Percentiles rank a stretch among this genome's conserved stretches.
These are phyloP conservation scores for Leucogyrophana mollusca DNA, from an alignment of 768 basidiomycete species.

Conservation along the genomic window DNA sequence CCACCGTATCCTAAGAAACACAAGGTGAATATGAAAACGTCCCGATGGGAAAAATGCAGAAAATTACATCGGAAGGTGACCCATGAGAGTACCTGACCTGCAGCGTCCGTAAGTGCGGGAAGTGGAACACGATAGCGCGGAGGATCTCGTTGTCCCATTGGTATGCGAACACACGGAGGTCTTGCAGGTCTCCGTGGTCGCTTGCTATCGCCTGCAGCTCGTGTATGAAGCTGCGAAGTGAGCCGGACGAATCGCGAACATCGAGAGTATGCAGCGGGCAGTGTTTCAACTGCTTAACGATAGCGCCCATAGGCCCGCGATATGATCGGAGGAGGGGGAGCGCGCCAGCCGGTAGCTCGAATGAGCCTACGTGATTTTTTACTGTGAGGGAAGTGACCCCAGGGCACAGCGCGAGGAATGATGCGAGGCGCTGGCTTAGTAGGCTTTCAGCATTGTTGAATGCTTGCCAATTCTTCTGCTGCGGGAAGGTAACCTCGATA, in stretches of 20 bases:
- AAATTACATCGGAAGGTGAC: conserved; percentile 38
- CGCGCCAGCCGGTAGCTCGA: conserved; percentile 15
- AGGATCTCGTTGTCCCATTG: conserved; percentile 49
- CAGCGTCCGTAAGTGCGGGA: conserved; percentile 34
- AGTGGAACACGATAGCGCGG: conserved; percentile 38
- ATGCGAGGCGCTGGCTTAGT: conserved; percentile 19
- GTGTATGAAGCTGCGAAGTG: conserved; percentile 21
- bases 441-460: conserved; percentile 24
- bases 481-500: conserved; percentile 28
- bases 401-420: conserved; percentile 24
- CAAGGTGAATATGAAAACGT: not conserved
- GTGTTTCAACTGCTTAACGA: no score
- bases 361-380: conserved; percentile 26
- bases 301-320: conserved; percentile 26
- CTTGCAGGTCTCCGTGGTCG: conserved; percentile 22
- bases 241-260: conserved; percentile 21
- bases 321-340: conserved; percentile 18
- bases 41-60: not conserved
- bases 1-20: conserved; percentile 30
- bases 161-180: conserved; percentile 32
- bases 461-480: conserved; percentile 28
- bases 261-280: conserved; percentile 16
- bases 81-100: conserved; percentile 38
- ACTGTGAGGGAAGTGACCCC: conserved; percentile 17
- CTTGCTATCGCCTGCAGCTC: conserved; percentile 20